Conservation (phyloP, 148 eudicot species). For the Silene conica region DNA sequence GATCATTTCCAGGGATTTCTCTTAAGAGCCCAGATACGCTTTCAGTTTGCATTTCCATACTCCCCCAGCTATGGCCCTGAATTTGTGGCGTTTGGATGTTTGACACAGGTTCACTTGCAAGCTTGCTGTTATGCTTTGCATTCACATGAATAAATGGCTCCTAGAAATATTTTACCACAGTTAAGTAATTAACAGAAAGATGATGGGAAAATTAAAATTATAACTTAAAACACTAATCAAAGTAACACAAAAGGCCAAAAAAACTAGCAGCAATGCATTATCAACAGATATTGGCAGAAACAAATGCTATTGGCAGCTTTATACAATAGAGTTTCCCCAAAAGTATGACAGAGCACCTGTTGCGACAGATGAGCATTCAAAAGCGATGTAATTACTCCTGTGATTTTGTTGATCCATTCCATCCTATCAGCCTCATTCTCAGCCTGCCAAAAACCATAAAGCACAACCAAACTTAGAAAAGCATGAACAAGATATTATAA, state of each 20-base stretch:
- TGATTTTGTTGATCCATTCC: conserved; percentile 87
- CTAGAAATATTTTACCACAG: conserved; percentile 23
- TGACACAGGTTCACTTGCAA: conserved; percentile 25
- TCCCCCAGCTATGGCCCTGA: conserved; percentile 27
- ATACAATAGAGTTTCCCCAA: neutral
- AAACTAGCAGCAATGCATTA: neutral
- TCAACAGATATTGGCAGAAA: neutral
- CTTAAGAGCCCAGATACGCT: conserved; percentile 54
- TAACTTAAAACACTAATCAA: neutral
- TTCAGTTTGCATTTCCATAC: conserved; percentile 41
- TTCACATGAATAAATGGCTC: conserved; percentile 38
- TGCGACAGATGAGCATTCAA: conserved; percentile 67
- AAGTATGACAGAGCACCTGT: conserved; percentile 44
- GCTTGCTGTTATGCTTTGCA: conserved; percentile 27
- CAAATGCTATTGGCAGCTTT: neutral
- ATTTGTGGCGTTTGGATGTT: conserved; percentile 34
- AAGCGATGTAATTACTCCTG: conserved; percentile 84
- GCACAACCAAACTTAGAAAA: neutral
- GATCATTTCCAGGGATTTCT: conserved; percentile 75
- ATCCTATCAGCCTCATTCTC: conserved; percentile 87
- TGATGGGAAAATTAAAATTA: neutral
- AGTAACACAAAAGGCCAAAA: neutral
- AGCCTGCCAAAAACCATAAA: conserved; percentile 54
- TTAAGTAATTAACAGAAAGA: conserved; percentile 7
- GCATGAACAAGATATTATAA: conserved; percentile 10